These are phyloP conservation scores for Hexamita inflata DNA, from an alignment of 208 protist species.

Conservation along the genomic window DNA sequence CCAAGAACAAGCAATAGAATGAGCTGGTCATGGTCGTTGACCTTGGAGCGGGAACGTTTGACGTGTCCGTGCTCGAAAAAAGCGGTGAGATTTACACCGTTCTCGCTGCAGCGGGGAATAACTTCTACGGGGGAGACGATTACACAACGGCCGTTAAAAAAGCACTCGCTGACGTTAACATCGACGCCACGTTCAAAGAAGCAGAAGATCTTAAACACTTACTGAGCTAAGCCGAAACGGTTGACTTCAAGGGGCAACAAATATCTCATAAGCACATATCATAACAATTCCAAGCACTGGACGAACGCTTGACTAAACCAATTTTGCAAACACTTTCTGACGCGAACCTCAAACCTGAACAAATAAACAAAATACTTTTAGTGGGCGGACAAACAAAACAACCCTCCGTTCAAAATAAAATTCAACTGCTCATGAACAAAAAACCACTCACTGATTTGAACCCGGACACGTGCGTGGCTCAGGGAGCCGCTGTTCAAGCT, in stretches of 20 bases:
- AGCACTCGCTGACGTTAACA: too few relatives aligned
- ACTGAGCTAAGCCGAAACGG: too few relatives aligned
- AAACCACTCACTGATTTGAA: constrained; percentile 19
- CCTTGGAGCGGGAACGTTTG: constrained; percentile 40
- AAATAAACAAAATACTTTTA: constrained; percentile 84
- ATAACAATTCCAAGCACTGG: too few relatives aligned
- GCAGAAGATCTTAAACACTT: too few relatives aligned
- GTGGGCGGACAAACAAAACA: constrained; percentile 80
- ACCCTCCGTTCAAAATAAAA: background rate
- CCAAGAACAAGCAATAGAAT: background rate
- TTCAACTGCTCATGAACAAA: background rate
- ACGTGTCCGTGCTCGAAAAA: constrained; percentile 32
- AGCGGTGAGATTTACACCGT: constrained; percentile 31
- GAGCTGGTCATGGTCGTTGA: too few relatives aligned
- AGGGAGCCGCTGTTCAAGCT: constrained; percentile 36
- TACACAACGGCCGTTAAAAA: too few relatives aligned
- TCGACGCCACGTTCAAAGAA: too few relatives aligned
- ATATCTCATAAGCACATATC: too few relatives aligned
- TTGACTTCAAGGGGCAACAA: too few relatives aligned
- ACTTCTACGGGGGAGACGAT: constrained; percentile 36
- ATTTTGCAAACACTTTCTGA: constrained; percentile 74
- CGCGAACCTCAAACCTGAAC: constrained; percentile 66
- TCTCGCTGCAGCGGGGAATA: constrained; percentile 29
- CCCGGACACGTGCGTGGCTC: constrained; percentile 37
- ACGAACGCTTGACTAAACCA: constrained; percentile 72